A percentile compares a stretch with the other conserved stretches of the same genome.
These are phyloP conservation scores for Venturia oleaginea DNA, from an alignment of 2,329 filamentous ascomycete genomes.

Conservation along the genomic window DNA sequence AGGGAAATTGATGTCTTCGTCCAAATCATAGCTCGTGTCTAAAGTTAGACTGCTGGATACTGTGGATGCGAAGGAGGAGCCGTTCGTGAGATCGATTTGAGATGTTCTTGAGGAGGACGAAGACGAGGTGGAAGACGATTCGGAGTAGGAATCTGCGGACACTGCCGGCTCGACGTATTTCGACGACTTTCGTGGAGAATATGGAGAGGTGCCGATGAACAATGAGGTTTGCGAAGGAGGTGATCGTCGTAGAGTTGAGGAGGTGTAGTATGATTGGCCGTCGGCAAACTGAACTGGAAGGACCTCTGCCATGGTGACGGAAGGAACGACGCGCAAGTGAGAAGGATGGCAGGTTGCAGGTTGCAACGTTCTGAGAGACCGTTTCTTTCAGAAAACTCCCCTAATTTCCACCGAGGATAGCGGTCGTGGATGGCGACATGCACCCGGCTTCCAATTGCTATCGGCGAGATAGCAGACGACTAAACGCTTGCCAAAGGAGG, in stretches of 20 bases:
- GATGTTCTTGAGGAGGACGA: slow-evolving; percentile 22
- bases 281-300: slow-evolving; percentile 33
- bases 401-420: background rate
- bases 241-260: slow-evolving; percentile 31
- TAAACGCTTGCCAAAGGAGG: background rate
- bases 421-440: background rate
- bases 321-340: background rate
- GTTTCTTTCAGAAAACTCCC: background rate
- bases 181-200: slow-evolving; percentile 20
- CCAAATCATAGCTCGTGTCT: slow-evolving; percentile 44
- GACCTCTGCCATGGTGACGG: slow-evolving; percentile 34
- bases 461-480: background rate
- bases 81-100: slow-evolving; percentile 27
- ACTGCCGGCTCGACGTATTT: slow-evolving; percentile 29
- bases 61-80: slow-evolving; percentile 52
- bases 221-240: slow-evolving; percentile 36
- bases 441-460: background rate
- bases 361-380: background rate
- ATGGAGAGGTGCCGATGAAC: slow-evolving; percentile 27
- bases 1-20: slow-evolving; percentile 29
- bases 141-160: slow-evolving; percentile 24
- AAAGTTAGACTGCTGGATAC: slow-evolving; percentile 51
- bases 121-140: slow-evolving; percentile 24
- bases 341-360: no score
- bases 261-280: slow-evolving; percentile 33